These are phyloP conservation scores for Arxiozyma slooffiae DNA, from an alignment of 1,139 yeast species.

Conservation along the genomic window DNA sequence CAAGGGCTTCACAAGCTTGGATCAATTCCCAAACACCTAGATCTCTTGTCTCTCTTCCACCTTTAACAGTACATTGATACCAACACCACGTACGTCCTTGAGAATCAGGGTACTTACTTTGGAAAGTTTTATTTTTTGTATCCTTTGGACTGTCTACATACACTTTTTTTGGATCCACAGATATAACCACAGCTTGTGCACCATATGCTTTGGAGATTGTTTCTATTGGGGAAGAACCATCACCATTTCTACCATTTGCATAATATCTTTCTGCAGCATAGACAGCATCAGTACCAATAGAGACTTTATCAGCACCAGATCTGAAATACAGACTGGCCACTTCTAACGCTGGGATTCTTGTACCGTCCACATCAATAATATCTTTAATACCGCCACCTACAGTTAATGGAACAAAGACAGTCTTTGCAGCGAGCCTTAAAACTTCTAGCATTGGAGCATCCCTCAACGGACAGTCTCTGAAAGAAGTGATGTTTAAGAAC, in stretches of 20 bases:
- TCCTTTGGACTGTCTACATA: conserved; percentile 55
- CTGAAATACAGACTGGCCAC: conserved; percentile 87
- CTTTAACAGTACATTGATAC: conserved; percentile 92
- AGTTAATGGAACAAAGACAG: conserved; percentile 92
- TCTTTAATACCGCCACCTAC: conserved; percentile 98
- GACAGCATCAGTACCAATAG: conserved; percentile 97
- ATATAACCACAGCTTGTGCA: conserved; percentile 90
- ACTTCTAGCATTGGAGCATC: conserved; percentile 96
- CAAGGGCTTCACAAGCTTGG: conserved; percentile 77
- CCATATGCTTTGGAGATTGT: conserved; percentile 87
- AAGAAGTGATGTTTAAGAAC: conserved; percentile 86
- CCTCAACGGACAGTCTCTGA: conserved; percentile 80
- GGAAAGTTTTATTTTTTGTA: conserved; percentile 56
- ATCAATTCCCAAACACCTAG: conserved; percentile 87
- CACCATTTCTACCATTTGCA: conserved; percentile 44
- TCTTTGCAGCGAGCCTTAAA: conserved; percentile 67
- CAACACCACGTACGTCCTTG: conserved; percentile 81
- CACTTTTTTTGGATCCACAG: conserved; percentile 88
- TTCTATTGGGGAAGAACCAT: conserved; percentile 81
- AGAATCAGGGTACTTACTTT: conserved; percentile 57
- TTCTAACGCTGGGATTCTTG: conserved; percentile 67
- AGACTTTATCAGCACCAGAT: conserved; percentile 95
- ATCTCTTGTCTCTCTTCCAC: conserved; percentile 85
- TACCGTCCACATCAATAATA: conserved; percentile 72
- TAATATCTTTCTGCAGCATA: conserved; percentile 76